These are phyloP conservation scores for Phytophthora vignae DNA, from an alignment of 352 stramenopile genomes.

Conservation along the genomic window DNA sequence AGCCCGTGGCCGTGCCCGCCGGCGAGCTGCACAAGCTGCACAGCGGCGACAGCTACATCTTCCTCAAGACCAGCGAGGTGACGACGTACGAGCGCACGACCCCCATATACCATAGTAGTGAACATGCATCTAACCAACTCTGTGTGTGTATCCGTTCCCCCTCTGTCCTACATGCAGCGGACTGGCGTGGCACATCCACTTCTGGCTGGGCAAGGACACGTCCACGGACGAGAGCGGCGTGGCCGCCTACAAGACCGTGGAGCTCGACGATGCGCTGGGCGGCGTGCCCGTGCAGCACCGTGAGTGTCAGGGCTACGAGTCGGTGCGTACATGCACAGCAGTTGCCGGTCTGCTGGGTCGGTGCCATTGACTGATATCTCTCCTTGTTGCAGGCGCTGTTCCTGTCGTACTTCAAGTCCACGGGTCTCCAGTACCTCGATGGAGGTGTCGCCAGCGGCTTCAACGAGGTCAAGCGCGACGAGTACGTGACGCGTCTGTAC, in stretches of 20 bases:
- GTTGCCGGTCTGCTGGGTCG: background rate
- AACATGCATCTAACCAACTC: background rate
- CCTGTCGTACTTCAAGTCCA: conserved; percentile 94
- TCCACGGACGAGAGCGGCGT: conserved; percentile 94
- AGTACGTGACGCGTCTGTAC: conserved; percentile 88
- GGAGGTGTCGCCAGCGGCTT: conserved; percentile 96
- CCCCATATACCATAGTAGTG: background rate
- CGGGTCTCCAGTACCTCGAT: conserved; percentile 90
- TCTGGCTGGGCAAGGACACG: conserved; percentile 96
- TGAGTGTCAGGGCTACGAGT: conserved; percentile 81
- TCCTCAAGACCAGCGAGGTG: conserved; percentile 86
- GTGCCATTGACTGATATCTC: conserved; percentile 1
- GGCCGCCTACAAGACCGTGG: conserved; percentile 97
- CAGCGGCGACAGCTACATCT: conserved; percentile 97
- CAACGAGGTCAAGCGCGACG: conserved; percentile 88
- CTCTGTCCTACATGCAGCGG: conserved; percentile 29
- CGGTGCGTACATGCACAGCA: conserved; percentile 41
- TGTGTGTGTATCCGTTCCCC: background rate
- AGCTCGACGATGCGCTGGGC: conserved; percentile 95
- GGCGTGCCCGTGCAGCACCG: conserved; percentile 94
- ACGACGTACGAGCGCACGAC: conserved; percentile 45
- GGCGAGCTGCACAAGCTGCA: conserved; percentile 91
- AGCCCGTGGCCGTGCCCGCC: conserved; percentile 62
- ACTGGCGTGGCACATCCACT: conserved; percentile 94
- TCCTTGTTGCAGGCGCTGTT: conserved; percentile 78